These are phyloP conservation scores for Astrephomene gubernaculifera DNA, from an alignment of 139 green algal genomes.

Conservation along the genomic window DNA sequence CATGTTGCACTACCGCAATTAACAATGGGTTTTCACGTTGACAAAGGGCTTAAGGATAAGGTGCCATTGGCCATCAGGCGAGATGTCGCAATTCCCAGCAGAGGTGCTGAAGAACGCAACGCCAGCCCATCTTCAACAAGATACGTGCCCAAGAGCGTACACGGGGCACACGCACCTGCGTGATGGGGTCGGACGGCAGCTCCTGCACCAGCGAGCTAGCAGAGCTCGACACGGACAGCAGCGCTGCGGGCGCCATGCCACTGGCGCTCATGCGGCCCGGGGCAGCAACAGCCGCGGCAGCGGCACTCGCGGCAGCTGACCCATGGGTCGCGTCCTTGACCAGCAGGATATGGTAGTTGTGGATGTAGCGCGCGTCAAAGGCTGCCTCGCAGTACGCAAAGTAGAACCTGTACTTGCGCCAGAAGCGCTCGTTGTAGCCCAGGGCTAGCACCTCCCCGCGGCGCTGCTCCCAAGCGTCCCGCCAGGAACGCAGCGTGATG, in stretches of 20 bases:
- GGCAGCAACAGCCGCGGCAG: neutral
- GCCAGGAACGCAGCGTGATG: slow-evolving; percentile 87
- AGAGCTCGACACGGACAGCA: neutral
- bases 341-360: slow-evolving; percentile 88
- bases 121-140: too few species aligned
- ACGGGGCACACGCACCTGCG: slow-evolving; percentile 60
- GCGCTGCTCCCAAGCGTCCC: slow-evolving; percentile 63
- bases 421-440: slow-evolving; percentile 87
- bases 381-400: slow-evolving; percentile 95
- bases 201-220: slow-evolving; percentile 47
- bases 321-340: slow-evolving; percentile 57
- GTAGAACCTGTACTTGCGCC: slow-evolving; percentile 94
- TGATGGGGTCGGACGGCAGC: slow-evolving; percentile 63
- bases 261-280: neutral
- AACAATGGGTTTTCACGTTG: too few species aligned
- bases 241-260: neutral
- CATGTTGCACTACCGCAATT: too few species aligned
- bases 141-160: too few species aligned
- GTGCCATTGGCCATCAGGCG: too few species aligned
- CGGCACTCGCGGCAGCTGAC: neutral
- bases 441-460: slow-evolving; percentile 66
- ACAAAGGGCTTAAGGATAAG: too few species aligned
- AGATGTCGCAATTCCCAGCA: too few species aligned
- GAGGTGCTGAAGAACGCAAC: too few species aligned
- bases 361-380: slow-evolving; percentile 91